Conservation (phyloP, 805 yeast species). For the Ogataea siamensis region DNA sequence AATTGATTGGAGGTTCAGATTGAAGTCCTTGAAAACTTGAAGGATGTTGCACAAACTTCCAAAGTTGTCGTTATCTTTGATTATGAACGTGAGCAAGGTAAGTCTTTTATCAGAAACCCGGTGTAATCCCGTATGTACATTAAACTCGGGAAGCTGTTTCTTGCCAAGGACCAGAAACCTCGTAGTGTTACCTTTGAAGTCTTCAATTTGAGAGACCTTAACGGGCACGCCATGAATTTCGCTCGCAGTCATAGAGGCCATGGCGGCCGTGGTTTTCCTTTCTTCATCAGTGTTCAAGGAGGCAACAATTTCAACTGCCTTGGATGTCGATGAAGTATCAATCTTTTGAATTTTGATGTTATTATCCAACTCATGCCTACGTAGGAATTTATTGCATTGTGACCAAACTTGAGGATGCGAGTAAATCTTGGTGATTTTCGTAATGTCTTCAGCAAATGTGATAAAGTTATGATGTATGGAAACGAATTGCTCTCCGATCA, state of each 20-base stretch:
- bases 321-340: constrained; percentile 78
- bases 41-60: constrained; percentile 74
- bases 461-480: constrained; percentile 76
- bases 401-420: constrained; percentile 99
- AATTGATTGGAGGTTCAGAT: constrained; percentile 67
- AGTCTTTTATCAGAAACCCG: constrained; percentile 31
- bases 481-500: constrained; percentile 80
- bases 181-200: constrained; percentile 74
- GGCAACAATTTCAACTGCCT: constrained; percentile 70
- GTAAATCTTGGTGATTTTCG: constrained; percentile 55
- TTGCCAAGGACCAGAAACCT: constrained; percentile 71
- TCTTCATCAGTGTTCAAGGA: constrained; percentile 32
- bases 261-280: constrained; percentile 56
- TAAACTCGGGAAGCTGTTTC: constrained; percentile 18
- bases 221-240: constrained; percentile 57
- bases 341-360: constrained; percentile 42
- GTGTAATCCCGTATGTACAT: constrained; percentile 3
- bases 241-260: constrained; percentile 71
- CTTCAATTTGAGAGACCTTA: constrained; percentile 59
- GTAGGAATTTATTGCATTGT: constrained; percentile 65
- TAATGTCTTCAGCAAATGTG: constrained; percentile 43
- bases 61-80: constrained; percentile 58
- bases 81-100: constrained; percentile 63
- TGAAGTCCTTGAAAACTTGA: constrained; percentile 49
- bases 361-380: constrained; percentile 32